A percentile compares a stretch with the other conserved stretches of the same genome.
Conservation (phyloP, 108 stramenopile species). For the Fistulifera solaris region DNA sequence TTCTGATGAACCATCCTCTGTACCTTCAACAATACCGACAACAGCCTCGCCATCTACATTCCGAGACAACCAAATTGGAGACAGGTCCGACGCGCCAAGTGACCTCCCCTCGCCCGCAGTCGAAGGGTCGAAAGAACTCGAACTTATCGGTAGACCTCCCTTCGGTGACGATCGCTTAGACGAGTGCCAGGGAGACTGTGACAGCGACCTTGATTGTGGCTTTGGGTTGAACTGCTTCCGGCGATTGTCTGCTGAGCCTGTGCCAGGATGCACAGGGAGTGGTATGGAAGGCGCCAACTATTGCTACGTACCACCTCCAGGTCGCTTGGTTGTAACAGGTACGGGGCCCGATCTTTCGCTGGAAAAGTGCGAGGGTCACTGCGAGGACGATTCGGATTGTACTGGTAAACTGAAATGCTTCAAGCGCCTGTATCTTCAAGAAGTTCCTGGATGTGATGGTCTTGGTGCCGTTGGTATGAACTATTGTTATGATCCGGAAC, state of each 20-base stretch:
- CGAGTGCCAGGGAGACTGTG: conserved; percentile 36
- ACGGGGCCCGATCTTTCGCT: not conserved
- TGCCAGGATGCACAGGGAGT: conserved; percentile 50
- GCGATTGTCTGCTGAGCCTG: conserved; percentile 17
- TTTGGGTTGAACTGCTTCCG: conserved; percentile 31
- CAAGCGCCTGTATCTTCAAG: conserved; percentile 1
- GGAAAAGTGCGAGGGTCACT: conserved; percentile 30
- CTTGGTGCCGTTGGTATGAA: not conserved
- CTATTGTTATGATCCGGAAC: conserved; percentile 3
- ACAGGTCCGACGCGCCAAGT: too few relatives aligned
- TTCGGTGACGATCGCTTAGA: too few relatives aligned
- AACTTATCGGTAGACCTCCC: too few relatives aligned
- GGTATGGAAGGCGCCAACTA: not conserved
- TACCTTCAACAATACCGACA: too few relatives aligned
- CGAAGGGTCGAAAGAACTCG: too few relatives aligned
- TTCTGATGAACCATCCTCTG: too few relatives aligned
- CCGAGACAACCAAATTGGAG: too few relatives aligned
- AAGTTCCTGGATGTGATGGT: conserved; percentile 24
- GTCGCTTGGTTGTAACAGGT: not conserved
- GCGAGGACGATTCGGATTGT: conserved; percentile 33
- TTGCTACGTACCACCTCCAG: not conserved
- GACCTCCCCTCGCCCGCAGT: too few relatives aligned
- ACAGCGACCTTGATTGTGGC: conserved; percentile 29
- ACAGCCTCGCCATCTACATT: too few relatives aligned
- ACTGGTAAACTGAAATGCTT: conserved; percentile 20